These are phyloP conservation scores for Gentiana dahurica DNA, from an alignment of 257 asterid species.

Conservation along the genomic window DNA sequence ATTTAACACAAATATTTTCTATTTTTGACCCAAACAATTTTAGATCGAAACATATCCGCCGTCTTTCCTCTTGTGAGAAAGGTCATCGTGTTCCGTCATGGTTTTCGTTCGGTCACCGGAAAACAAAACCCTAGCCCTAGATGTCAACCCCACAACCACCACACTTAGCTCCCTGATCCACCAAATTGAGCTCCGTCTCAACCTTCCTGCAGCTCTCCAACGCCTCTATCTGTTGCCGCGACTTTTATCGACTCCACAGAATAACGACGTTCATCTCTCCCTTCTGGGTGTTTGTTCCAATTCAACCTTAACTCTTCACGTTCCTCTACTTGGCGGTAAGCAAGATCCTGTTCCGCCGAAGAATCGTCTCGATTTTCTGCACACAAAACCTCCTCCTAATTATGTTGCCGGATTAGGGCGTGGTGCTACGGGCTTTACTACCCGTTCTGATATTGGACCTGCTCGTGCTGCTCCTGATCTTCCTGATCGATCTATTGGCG, in stretches of 20 bases:
- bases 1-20: too few relatives aligned
- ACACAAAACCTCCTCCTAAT: conserved; percentile 60
- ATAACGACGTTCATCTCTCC: conserved; percentile 22
- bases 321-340: conserved; percentile 60
- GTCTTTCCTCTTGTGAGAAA: too few relatives aligned
- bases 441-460: conserved; percentile 93
- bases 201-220: conserved; percentile 41
- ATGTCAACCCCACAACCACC: conserved; percentile 39
- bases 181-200: conserved; percentile 28
- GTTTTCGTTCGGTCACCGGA: conserved; percentile 48
- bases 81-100: conserved; percentile 13
- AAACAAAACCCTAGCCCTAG: conserved; percentile 43
- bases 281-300: conserved; percentile 36
- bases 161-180: conserved; percentile 25
- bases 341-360: conserved; percentile 57
- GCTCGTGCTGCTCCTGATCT: conserved; percentile 91
- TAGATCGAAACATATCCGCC: too few relatives aligned
- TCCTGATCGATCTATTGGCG: conserved; percentile 53
- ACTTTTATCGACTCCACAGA: conserved; percentile 25
- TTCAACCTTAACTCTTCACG: conserved; percentile 49
- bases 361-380: conserved; percentile 45
- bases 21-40: too few relatives aligned
- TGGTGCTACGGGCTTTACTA: conserved; percentile 94
- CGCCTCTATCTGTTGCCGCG: conserved; percentile 46
- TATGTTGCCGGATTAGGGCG: conserved; percentile 92